Evolutionary conservation across 805 yeast species (phyloP), one percentile per base, ranked within the genome.

Genomic region (Metschnikowia rubicola): DNA sequence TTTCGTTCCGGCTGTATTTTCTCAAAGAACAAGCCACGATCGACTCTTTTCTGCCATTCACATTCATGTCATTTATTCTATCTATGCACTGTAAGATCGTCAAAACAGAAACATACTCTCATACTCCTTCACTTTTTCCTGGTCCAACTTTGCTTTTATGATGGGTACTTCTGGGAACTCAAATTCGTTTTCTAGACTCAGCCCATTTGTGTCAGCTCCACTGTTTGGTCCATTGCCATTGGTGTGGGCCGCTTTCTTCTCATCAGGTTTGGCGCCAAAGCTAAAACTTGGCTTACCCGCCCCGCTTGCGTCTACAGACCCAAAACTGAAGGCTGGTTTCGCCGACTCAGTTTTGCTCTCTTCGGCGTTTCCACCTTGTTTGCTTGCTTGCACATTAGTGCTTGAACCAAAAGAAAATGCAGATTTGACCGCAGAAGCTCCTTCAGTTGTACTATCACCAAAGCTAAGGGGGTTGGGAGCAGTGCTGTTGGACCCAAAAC

Each of bases 51-150:
- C 26, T 21, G 8, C 26, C 12, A 28, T 19, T 43, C 38, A 38
- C 47, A 44, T 44, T 44, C 47, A 44, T 39, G 47, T 39, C 47
- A 40, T 44, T 12, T 44, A 44, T 39, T 35, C 15, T 39, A 35
- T 39, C 40, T 44, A 39, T 39, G 41, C 43, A 35, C 28, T 35
- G 28, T 30, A 30, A 21, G n/a, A n/a, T 8, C 32, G 11, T 37
- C 38, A 61, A 51, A 68, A 67, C 32, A 56, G 59, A 48, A 65
- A 69, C 40, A 62, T 43, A 8, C 50, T 37, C 44, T 62, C 64
- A 50, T 57, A 65, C 39, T 57, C 50, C 29, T 58, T 58, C 10
- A 68, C 70, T 53, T 62, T 58, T 5, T 46, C 46, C n/a, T 50
- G 48, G 43, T 68, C 63, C 35, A 68, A 47, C 4, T 33, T 39